Conservation (phyloP, 768 basidiomycete genomes). For the Favolaschia claudopus region DNA sequence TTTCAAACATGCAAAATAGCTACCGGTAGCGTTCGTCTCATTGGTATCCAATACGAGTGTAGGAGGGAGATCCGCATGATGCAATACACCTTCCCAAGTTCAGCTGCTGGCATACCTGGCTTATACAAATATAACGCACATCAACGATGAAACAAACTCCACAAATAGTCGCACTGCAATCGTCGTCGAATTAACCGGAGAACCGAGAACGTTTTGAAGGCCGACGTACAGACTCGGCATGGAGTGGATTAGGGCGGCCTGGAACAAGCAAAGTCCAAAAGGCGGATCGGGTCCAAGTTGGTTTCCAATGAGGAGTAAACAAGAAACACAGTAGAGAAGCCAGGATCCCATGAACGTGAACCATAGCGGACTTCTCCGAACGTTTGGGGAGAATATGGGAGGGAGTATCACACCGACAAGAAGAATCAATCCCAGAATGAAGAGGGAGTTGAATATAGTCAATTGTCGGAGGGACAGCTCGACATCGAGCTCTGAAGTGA, state of each 20-base stretch:
- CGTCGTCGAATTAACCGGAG: background rate
- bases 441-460: slow-evolving; percentile 7
- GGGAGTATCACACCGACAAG: slow-evolving; percentile 6
- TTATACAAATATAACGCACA: background rate
- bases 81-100: slow-evolving; percentile 2
- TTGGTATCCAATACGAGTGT: slow-evolving; percentile 3
- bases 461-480: background rate
- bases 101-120: background rate
- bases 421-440: background rate
- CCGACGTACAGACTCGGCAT: slow-evolving; percentile 31
- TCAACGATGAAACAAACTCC: slow-evolving; percentile 25
- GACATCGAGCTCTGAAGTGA: background rate
- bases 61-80: background rate
- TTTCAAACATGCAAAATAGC: background rate
- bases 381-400: slow-evolving; percentile 17
- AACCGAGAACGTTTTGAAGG: background rate
- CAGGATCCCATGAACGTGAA: slow-evolving; percentile 31
- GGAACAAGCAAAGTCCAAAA: slow-evolving; percentile 32
- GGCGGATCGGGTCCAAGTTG: slow-evolving; percentile 32
- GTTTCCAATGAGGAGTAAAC: slow-evolving; percentile 30
- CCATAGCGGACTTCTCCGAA: slow-evolving; percentile 29
- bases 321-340: slow-evolving; percentile 32
- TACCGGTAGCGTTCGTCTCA: slow-evolving; percentile 7
- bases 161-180: slow-evolving; percentile 11
- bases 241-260: slow-evolving; percentile 37